These are phyloP conservation scores for Polyporus arcularius DNA, from an alignment of 768 basidiomycete genomes.

Conservation along the genomic window DNA sequence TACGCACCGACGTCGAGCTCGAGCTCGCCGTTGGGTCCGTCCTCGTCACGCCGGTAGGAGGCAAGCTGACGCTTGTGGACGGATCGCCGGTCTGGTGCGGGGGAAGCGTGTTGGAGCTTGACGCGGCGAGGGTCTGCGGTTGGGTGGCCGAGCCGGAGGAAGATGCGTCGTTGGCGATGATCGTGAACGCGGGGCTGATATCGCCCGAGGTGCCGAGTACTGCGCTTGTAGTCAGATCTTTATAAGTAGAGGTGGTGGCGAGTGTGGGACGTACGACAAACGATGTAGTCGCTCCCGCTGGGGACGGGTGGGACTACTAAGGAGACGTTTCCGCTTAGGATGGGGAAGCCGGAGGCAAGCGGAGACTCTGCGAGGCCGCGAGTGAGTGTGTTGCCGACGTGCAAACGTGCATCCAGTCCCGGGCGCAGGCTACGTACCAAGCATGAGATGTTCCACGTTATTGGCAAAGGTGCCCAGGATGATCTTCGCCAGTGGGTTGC, in stretches of 20 bases:
- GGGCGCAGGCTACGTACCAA: constrained; percentile 36
- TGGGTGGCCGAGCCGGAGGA: constrained; percentile 1
- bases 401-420: not conserved
- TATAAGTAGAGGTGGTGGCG: not conserved
- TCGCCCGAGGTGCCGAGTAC: constrained; percentile 52
- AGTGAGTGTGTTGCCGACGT: not conserved
- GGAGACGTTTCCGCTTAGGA: constrained; percentile 40
- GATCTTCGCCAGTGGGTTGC: constrained; percentile 38
- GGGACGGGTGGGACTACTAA: constrained; percentile 42
- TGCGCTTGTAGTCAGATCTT: constrained; percentile 13
- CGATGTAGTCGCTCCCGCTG: constrained; percentile 42
- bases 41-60: not conserved
- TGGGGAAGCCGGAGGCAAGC: constrained; percentile 41
- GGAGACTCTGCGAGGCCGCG: constrained; percentile 37
- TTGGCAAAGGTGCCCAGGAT: constrained; percentile 44
- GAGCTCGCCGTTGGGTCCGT: not conserved
- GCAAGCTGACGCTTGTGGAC: not conserved
- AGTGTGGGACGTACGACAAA: constrained; percentile 39
- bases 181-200: constrained; percentile 29
- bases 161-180: constrained; percentile 18
- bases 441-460: constrained; percentile 50
- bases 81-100: not conserved
- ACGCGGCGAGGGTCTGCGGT: not conserved
- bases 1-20: not conserved
- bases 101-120: constrained; percentile 6